phyloP scores from a whole-genome alignment of 2,329 filamentous ascomycete species.

The Stachybotrys chartarum region DNA sequence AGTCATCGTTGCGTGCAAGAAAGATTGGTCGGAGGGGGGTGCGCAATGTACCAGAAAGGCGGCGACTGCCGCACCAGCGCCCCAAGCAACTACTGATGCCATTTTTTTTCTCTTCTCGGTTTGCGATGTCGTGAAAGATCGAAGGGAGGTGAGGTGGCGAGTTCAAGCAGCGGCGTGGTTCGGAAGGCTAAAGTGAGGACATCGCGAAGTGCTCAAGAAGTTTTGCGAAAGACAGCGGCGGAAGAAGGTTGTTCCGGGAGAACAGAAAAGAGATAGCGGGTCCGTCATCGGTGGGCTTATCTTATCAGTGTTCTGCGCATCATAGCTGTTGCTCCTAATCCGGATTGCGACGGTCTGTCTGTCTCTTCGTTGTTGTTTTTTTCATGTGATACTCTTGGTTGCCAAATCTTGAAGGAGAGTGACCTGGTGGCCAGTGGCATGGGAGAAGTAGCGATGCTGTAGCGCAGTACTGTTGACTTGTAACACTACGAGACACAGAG shows the following conservation, averaged over 20 bases:
- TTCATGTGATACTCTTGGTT: too few species aligned
- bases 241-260: not conserved
- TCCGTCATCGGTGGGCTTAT: not conserved
- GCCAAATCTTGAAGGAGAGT: too few species aligned
- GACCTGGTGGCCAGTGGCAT: too few species aligned
- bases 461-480: too few species aligned
- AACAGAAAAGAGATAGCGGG: not conserved
- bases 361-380: too few species aligned
- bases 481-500: too few species aligned
- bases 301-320: not conserved
- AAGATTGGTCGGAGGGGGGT: not conserved
- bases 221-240: not conserved
- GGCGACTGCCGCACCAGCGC: constrained; percentile 41
- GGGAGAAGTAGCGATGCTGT: too few species aligned
- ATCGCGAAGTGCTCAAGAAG: not conserved
- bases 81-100: constrained; percentile 37
- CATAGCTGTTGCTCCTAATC: too few species aligned
- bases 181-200: not conserved
- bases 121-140: not conserved
- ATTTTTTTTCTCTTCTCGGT: constrained; percentile 15
- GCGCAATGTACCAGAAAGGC: constrained; percentile 39
- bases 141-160: not conserved
- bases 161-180: not conserved
- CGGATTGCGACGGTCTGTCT: too few species aligned
- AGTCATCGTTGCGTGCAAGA: not conserved